Evolutionary conservation across 2,329 filamentous ascomycete species (phyloP).

Genomic region (Nothopassalora personata): DNA sequence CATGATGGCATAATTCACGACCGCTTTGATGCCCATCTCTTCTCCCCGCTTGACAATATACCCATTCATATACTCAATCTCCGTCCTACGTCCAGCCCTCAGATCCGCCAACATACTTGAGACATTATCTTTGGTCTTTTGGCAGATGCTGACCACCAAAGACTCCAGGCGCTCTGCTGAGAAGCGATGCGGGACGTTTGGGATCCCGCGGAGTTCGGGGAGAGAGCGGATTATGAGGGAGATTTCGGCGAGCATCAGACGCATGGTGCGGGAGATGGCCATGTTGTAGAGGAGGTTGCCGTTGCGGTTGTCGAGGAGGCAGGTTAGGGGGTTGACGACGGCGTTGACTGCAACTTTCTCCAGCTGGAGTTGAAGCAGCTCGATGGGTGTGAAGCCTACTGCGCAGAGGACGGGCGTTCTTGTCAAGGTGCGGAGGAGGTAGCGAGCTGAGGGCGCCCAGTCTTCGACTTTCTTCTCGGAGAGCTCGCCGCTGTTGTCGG

Average conservation of each 20-base stretch:
- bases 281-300: constrained; percentile 64
- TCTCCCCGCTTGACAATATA: constrained; percentile 73
- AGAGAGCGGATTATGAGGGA: constrained; percentile 64
- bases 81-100: constrained; percentile 56
- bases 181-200: constrained; percentile 56
- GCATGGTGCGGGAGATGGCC: constrained; percentile 60
- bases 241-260: constrained; percentile 69
- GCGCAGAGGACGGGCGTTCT: constrained; percentile 59
- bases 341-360: constrained; percentile 71
- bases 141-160: constrained; percentile 51
- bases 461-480: constrained; percentile 12
- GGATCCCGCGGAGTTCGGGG: constrained; percentile 64
- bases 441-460: constrained; percentile 44
- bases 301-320: constrained; percentile 71
- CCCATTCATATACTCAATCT: constrained; percentile 81
- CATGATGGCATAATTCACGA: constrained; percentile 67
- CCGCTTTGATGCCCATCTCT: constrained; percentile 65
- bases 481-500: constrained; percentile 10
- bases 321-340: constrained; percentile 75
- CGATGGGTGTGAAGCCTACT: constrained; percentile 52
- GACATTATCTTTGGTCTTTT: constrained; percentile 51
- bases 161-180: constrained; percentile 57
- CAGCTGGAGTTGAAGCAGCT: constrained; percentile 68
- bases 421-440: constrained; percentile 61
- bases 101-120: constrained; percentile 67